These are phyloP conservation scores for Ascochyta pisi DNA, from an alignment of 2,329 filamentous ascomycete species.

Conservation along the genomic window DNA sequence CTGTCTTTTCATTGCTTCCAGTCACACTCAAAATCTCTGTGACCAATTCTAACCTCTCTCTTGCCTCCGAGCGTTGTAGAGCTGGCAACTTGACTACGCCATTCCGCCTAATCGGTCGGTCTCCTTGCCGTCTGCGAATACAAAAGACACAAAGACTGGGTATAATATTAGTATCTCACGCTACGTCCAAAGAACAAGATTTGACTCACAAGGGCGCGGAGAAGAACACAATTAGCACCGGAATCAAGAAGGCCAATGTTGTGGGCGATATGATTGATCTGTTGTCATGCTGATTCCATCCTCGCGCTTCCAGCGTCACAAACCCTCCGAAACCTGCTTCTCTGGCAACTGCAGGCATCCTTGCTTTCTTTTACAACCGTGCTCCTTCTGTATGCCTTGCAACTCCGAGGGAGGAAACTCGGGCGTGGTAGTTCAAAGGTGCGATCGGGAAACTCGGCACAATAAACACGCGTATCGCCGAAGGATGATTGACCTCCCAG, in stretches of 20 bases:
- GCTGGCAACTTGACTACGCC: conserved; percentile 23
- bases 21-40: conserved; percentile 25
- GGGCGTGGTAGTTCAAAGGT: conserved; percentile 1
- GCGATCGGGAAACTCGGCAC: conserved; percentile 16
- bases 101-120: conserved; percentile 9
- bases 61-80: conserved; percentile 29
- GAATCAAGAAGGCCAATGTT: conserved; percentile 39
- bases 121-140: conserved; percentile 24
- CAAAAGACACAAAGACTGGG: conserved; percentile 33
- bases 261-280: conserved; percentile 34
- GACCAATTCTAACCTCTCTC: conserved; percentile 29
- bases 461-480: conserved; percentile 5
- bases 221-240: conserved; percentile 38
- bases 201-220: conserved; percentile 38
- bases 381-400: conserved; percentile 2
- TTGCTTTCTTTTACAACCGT: conserved; percentile 7
- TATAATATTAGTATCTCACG: conserved; percentile 1
- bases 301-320: conserved; percentile 8
- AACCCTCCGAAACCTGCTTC: not conserved
- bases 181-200: not conserved
- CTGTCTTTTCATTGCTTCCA: conserved; percentile 1
- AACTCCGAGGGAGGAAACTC: not conserved
- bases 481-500: conserved; percentile 1
- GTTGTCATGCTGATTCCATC: conserved; percentile 12
- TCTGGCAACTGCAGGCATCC: conserved; percentile 14